Evolutionary conservation across 768 basidiomycete genomes (phyloP).

Genomic region (Suillus luteus): DNA sequence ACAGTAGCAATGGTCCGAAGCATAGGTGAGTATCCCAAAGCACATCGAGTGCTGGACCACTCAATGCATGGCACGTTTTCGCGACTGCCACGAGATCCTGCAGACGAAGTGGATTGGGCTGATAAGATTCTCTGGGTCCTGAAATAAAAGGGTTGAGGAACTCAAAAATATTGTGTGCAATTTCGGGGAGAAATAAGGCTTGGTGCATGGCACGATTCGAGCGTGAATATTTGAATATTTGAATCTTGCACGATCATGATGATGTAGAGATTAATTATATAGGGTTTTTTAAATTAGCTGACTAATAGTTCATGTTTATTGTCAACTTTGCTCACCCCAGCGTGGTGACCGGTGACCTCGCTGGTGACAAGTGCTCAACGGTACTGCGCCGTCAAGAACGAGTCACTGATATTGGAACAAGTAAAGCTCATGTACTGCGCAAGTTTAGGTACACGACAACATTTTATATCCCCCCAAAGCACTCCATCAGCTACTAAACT

Average conservation of each 20-base stretch:
- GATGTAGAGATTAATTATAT: not conserved
- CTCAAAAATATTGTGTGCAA: conserved; percentile 4
- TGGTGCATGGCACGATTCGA: conserved; percentile 4
- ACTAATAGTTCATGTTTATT: too few species aligned
- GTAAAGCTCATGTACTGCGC: too few species aligned
- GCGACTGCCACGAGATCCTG: conserved; percentile 12
- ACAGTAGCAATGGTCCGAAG: conserved; percentile 9
- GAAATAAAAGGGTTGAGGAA: not conserved
- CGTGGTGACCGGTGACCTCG: too few species aligned
- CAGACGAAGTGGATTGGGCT: not conserved
- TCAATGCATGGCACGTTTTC: conserved; percentile 14
- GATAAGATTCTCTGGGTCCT: not conserved
- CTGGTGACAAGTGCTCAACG: too few species aligned
- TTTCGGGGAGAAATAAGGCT: conserved; percentile 1
- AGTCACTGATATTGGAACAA: too few species aligned
- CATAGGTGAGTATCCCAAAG: conserved; percentile 13
- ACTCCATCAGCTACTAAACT: not conserved
- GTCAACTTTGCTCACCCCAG: too few species aligned
- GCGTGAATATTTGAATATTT: not conserved
- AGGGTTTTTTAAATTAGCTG: too few species aligned
- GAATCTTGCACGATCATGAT: too few species aligned
- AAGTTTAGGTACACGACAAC: not conserved
- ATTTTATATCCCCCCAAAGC: not conserved
- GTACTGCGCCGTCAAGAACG: too few species aligned
- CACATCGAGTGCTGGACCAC: conserved; percentile 8